Percentiles rank a stretch among this genome's conserved stretches.
These are phyloP conservation scores for Colletotrichum sp. DNA, from an alignment of 2,329 filamentous ascomycete species.

Conservation along the genomic window DNA sequence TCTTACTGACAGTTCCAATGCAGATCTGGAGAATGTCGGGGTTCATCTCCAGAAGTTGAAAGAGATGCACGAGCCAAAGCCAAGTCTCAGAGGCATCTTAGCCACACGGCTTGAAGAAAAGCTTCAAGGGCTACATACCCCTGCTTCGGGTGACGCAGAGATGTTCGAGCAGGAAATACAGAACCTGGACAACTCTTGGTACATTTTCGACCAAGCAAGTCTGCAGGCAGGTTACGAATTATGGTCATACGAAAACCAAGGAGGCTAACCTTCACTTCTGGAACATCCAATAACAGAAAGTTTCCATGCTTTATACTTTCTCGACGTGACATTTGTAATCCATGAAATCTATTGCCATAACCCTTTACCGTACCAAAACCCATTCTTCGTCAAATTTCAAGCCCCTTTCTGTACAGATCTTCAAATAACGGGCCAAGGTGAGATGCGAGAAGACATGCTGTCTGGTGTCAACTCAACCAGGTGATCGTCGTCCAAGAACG, in stretches of 20 bases:
- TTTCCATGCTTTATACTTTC: background rate
- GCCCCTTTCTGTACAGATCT: background rate
- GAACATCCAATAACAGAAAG: background rate
- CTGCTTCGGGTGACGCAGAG: constrained; percentile 20
- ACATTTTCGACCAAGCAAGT: constrained; percentile 31
- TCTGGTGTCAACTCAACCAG: constrained; percentile 22
- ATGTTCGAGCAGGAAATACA: constrained; percentile 13
- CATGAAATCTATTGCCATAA: background rate
- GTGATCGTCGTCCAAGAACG: constrained; percentile 3
- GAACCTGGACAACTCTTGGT: constrained; percentile 27
- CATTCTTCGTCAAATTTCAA: background rate
- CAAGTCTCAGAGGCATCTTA: constrained; percentile 27
- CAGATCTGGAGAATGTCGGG: constrained; percentile 29
- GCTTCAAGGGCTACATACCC: constrained; percentile 28
- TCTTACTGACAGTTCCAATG: too few relatives aligned
- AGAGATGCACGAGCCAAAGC: constrained; percentile 31
- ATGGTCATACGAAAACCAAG: constrained; percentile 17
- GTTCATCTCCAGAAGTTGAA: constrained; percentile 32
- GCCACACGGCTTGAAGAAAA: constrained; percentile 29
- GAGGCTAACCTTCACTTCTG: background rate
- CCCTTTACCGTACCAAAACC: background rate
- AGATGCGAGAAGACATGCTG: constrained; percentile 24
- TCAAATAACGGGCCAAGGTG: constrained; percentile 9
- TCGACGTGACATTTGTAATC: background rate
- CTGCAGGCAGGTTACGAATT: constrained; percentile 25